Conservation (phyloP, 352 stramenopile species). For the Globisporangium irregulare region DNA sequence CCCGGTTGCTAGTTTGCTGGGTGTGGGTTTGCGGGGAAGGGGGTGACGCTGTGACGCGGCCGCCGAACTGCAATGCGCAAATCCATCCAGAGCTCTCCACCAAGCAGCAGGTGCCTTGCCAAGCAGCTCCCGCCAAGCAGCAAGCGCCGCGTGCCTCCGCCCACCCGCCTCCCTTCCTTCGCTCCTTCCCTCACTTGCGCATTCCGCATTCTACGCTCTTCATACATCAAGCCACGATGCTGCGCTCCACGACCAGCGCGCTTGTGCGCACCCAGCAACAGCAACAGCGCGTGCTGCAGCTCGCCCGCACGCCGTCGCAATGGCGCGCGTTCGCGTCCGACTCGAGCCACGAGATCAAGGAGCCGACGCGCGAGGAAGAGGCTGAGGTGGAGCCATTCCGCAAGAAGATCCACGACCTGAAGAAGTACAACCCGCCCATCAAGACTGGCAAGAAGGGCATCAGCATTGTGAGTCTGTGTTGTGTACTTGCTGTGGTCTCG, state of each 20-base stretch:
- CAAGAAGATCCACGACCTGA: slow-evolving; percentile 54
- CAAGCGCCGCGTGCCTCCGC: neutral
- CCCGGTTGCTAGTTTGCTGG: neutral
- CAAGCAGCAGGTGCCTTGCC: neutral
- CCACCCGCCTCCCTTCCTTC: neutral
- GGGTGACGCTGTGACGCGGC: neutral
- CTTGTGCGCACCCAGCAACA: slow-evolving; percentile 6
- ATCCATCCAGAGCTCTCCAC: neutral
- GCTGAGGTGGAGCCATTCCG: slow-evolving; percentile 43
- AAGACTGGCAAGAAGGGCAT: slow-evolving; percentile 77
- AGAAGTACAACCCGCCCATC: slow-evolving; percentile 80
- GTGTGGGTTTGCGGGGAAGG: neutral
- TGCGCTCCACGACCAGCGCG: slow-evolving; percentile 11
- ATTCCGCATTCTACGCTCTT: slow-evolving; percentile 1
- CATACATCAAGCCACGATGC: neutral
- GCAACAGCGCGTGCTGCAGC: too few species aligned
- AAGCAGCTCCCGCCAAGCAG: slow-evolving; percentile 2
- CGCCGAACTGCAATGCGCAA: neutral
- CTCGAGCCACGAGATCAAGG: slow-evolving; percentile 36
- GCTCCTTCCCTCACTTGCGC: neutral
- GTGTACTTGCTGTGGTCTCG: neutral
- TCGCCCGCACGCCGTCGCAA: neutral
- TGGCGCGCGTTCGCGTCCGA: slow-evolving; percentile 31
- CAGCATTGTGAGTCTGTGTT: slow-evolving; percentile 46
- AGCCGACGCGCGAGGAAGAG: slow-evolving; percentile 28